Evolutionary conservation across 2,329 filamentous ascomycete species (phyloP).

Genomic region (Ophiocordyceps robertsii): DNA sequence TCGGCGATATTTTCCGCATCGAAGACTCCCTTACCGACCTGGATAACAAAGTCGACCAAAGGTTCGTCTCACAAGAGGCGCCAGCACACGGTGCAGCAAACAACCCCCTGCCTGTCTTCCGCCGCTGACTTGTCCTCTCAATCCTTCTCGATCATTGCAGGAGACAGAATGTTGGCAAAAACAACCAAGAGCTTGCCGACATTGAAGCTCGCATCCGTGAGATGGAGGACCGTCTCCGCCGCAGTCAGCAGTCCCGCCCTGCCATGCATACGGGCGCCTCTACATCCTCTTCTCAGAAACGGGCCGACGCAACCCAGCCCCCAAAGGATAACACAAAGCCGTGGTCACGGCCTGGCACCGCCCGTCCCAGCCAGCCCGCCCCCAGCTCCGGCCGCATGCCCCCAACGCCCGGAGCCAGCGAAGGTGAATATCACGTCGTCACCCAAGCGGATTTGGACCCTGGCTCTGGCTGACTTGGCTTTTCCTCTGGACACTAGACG

Average conservation of each 20-base stretch:
- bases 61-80: conserved; percentile 40
- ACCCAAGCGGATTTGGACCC: conserved; percentile 6
- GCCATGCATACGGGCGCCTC: conserved; percentile 5
- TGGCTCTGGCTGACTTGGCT: conserved; percentile 7
- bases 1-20: conserved; percentile 82
- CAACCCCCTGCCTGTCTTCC: neutral
- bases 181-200: conserved; percentile 68
- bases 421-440: conserved; percentile 38
- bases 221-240: conserved; percentile 64
- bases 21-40: conserved; percentile 65
- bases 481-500: conserved; percentile 16
- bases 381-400: conserved; percentile 44
- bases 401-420: conserved; percentile 46
- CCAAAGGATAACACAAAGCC: conserved; percentile 19
- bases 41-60: conserved; percentile 63
- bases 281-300: conserved; percentile 4
- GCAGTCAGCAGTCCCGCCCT: conserved; percentile 10
- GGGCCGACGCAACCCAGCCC: conserved; percentile 2
- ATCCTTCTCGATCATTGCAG: conserved; percentile 29
- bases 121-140: neutral
- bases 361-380: conserved; percentile 33
- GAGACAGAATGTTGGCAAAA: conserved; percentile 63
- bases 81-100: neutral
- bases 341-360: conserved; percentile 41
- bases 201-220: conserved; percentile 75